A percentile compares a stretch with the other conserved stretches of the same genome.
Evolutionary conservation across 805 yeast species (phyloP).

Genomic region (Metschnikowia proteae): DNA sequence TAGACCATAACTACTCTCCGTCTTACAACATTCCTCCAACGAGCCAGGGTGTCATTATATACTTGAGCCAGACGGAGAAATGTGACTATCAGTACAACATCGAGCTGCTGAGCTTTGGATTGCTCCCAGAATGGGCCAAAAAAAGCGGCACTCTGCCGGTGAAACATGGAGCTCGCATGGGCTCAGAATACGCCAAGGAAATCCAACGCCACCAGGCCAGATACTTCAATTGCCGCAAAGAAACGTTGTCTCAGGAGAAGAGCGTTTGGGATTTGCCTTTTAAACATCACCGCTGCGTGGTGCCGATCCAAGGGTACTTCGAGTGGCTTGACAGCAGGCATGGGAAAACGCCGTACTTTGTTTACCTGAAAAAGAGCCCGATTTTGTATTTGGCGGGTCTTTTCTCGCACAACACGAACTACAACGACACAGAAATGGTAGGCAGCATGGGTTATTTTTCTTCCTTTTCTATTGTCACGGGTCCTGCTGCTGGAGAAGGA

Average conservation of each 20-base stretch:
- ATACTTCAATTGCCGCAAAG: slow-evolving; percentile 74
- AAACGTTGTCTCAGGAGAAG: slow-evolving; percentile 47
- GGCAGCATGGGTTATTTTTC: slow-evolving; percentile 30
- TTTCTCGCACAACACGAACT: slow-evolving; percentile 35
- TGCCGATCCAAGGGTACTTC: slow-evolving; percentile 79
- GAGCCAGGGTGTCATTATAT: slow-evolving; percentile 41
- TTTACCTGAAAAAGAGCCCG: slow-evolving; percentile 49
- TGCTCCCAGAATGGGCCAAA: slow-evolving; percentile 66
- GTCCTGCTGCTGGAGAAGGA: slow-evolving; percentile 46
- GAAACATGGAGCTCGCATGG: slow-evolving; percentile 14
- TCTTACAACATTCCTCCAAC: slow-evolving; percentile 67
- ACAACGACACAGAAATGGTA: slow-evolving; percentile 19
- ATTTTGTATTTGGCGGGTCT: slow-evolving; percentile 61
- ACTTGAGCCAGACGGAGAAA: slow-evolving; percentile 12
- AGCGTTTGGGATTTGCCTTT: slow-evolving; percentile 56
- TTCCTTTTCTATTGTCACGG: slow-evolving; percentile 67
- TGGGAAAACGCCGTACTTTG: slow-evolving; percentile 60
- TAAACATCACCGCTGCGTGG: slow-evolving; percentile 57
- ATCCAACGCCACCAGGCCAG: slow-evolving; percentile 37
- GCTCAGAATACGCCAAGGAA: slow-evolving; percentile 27
- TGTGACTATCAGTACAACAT: slow-evolving; percentile 19
- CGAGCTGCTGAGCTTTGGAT: slow-evolving; percentile 74
- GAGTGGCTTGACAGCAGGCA: slow-evolving; percentile 60
- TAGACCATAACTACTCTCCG: slow-evolving; percentile 21
- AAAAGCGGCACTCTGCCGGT: slow-evolving; percentile 36